Conservation (phyloP, 371 early-diverging fungal species). For the Parasitella parasitica region DNA sequence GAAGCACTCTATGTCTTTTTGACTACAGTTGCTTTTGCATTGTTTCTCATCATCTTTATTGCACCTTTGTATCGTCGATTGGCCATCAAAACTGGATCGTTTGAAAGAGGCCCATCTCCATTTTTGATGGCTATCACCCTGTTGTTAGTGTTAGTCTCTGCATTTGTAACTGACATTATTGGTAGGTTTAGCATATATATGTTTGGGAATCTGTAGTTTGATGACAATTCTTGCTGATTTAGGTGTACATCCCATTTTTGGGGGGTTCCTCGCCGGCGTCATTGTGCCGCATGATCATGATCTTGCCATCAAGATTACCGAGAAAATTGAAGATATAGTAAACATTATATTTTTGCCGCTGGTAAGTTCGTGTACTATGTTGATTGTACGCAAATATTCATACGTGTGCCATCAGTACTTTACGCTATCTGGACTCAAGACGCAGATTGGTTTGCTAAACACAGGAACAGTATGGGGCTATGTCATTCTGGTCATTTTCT, state of each 20-base stretch:
- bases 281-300: constrained; percentile 89
- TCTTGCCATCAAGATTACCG: constrained; percentile 83
- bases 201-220: background rate
- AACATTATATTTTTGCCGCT: constrained; percentile 86
- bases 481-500: constrained; percentile 71
- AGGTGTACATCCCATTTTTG: constrained; percentile 69
- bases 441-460: constrained; percentile 75
- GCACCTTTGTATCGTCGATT: constrained; percentile 55
- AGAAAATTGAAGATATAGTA: constrained; percentile 91
- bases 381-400: too few species aligned
- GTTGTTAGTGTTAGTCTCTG: constrained; percentile 60
- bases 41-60: constrained; percentile 62
- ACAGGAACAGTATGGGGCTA: constrained; percentile 77
- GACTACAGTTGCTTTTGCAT: constrained; percentile 57
- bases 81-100: constrained; percentile 47
- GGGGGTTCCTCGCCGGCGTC: constrained; percentile 85
- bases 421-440: constrained; percentile 89
- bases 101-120: constrained; percentile 64
- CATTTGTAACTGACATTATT: constrained; percentile 83
- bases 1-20: constrained; percentile 74
- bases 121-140: constrained; percentile 69
- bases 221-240: background rate
- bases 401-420: constrained; percentile 71
- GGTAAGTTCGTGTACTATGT: constrained; percentile 39
- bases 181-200: constrained; percentile 41